Percentiles rank a stretch among this genome's conserved stretches.
These are phyloP conservation scores for Metrosideros polymorpha DNA, from an alignment of 441 rosid species.

Conservation along the genomic window DNA sequence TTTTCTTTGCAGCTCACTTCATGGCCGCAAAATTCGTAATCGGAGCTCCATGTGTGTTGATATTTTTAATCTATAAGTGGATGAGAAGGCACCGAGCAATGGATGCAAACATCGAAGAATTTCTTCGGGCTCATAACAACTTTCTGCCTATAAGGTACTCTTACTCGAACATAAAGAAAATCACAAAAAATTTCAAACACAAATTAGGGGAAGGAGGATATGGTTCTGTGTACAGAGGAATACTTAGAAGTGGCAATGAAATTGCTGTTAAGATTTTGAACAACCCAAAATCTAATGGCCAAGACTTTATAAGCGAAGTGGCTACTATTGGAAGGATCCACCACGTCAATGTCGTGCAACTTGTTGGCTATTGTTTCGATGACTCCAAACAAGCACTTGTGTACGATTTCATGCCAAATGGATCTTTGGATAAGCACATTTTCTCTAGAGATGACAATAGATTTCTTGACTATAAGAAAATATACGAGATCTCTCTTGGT, in stretches of 20 bases:
- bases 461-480: neutral
- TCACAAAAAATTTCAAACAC: neutral
- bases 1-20: neutral
- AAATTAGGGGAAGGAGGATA: neutral
- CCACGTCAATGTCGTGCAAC: neutral
- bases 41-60: neutral
- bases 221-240: neutral
- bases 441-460: neutral
- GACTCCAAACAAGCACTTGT: neutral
- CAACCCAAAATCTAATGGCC: neutral
- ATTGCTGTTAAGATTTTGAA: neutral
- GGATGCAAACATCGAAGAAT: neutral
- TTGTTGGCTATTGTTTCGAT: neutral
- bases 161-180: neutral
- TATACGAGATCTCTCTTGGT: neutral
- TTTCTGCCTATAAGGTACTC: neutral
- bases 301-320: neutral
- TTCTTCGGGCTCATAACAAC: neutral
- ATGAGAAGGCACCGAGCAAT: neutral
- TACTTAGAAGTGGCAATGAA: neutral
- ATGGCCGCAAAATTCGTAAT: neutral
- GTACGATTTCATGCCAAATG: neutral
- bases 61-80: neutral
- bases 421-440: neutral
- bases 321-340: neutral